Conservation (phyloP, 1,284 basidiomycete species). For the Pulchroboletus neoregius region DNA sequence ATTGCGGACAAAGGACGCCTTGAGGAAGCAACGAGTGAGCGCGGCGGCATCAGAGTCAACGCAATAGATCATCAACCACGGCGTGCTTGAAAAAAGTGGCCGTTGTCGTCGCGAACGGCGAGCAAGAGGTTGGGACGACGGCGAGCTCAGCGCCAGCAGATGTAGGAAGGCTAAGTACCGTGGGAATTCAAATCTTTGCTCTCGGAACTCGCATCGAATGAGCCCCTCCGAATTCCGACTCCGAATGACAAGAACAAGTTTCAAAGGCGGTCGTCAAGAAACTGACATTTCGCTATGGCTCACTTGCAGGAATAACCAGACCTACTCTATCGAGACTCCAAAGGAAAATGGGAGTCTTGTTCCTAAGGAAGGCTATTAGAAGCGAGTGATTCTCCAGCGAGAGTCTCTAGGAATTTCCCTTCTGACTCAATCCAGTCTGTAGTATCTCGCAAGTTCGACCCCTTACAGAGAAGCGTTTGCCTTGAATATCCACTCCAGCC, state of each 20-base stretch:
- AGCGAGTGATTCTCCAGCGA: too few species aligned
- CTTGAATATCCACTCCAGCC: too few species aligned
- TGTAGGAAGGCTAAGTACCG: slow-evolving; percentile 21
- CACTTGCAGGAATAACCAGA: too few species aligned
- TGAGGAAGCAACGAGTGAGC: slow-evolving; percentile 32
- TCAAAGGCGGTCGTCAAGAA: too few species aligned
- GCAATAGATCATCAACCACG: slow-evolving; percentile 30
- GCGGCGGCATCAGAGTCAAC: slow-evolving; percentile 34
- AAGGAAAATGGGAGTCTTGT: too few species aligned
- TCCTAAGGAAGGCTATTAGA: too few species aligned
- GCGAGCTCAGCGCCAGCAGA: slow-evolving; percentile 18
- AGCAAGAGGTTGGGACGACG: slow-evolving; percentile 21
- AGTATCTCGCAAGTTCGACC: too few species aligned
- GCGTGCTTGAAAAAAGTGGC: slow-evolving; percentile 14
- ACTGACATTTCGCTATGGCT: too few species aligned
- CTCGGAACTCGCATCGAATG: neutral
- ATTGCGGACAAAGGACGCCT: slow-evolving; percentile 38
- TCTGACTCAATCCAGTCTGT: too few species aligned
- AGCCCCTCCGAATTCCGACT: slow-evolving; percentile 30
- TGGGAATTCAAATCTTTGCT: slow-evolving; percentile 21
- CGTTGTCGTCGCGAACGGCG: slow-evolving; percentile 30
- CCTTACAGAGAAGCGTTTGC: neutral
- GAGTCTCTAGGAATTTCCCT: too few species aligned
- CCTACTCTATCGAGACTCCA: too few species aligned
- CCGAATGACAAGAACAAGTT: too few species aligned